Base-by-base conservation (phyloP, 169 alveolate species). In the Toxoplasma gondii region DNA sequence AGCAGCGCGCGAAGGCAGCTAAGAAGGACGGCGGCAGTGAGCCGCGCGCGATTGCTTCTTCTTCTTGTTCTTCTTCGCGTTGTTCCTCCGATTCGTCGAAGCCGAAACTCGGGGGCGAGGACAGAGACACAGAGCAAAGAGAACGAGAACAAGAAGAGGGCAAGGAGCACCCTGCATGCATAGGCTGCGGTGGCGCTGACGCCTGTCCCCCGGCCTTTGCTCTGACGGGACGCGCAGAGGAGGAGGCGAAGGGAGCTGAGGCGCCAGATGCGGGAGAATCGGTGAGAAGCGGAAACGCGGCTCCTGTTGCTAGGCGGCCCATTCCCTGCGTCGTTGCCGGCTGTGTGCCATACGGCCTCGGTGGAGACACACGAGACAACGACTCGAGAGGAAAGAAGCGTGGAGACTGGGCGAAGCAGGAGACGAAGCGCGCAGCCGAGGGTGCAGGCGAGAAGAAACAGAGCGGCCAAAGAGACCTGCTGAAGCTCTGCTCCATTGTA, bases 1-100 rank as follows among this genome's bases (percentile, higher is more conserved):
- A 10, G 99, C 98, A 94, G 99, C 99, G 64, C 99, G 99, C 94
- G 91, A 98, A 87, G 97, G 97, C 91, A 54, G 96, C 58, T 91
- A 93, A 10, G 82, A 31, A 31, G 82, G 94, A 88, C 92, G n/a
- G 96, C 95, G 7, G 91, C 96, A 43, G 94, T 95, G 53, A 53
- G 97, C 27, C 97, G 98, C 44, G 97, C 67, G 92, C 96, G 38
- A 96, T 96, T 74, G 93, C 54, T 53, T 82, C 98, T 97, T 19
- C 93, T 98, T 1, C 97, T 97, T 86, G 22, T 4, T 4, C 39
- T 86, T 38, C 41, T 39, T 12, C 44, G 44, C 12, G 41, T 12
- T 39, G 53, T 78, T 38, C 41, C 12, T 78, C 53, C 12, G 86
- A 12, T 78, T 12, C 12, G 44, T 7, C 4, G 41, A 78, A 44